phyloP scores from a whole-genome alignment of 2,329 filamentous ascomycete genomes.

The Dactylonectria macrodidyma region DNA sequence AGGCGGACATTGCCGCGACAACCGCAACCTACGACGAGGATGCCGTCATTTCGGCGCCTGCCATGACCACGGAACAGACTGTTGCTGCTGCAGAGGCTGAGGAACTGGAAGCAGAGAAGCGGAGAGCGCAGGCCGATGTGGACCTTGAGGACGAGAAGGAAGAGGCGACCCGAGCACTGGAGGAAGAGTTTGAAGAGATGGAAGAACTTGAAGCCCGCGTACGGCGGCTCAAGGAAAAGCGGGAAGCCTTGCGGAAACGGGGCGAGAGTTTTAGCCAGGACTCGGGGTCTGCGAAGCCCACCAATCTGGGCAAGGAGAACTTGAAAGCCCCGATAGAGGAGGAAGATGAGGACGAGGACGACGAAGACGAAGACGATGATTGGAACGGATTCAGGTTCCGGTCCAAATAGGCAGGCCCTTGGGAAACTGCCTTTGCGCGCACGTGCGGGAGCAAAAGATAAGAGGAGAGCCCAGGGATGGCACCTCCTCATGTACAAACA shows the following conservation, averaged over 20 bases:
- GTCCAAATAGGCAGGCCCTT: conserved; percentile 17
- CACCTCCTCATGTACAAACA: conserved; percentile 42
- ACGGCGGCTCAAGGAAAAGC: conserved; percentile 76
- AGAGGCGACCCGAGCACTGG: conserved; percentile 80
- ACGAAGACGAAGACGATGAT: conserved; percentile 65
- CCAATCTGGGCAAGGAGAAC: conserved; percentile 47
- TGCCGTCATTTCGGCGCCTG: conserved; percentile 78
- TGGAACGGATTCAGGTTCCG: conserved; percentile 73
- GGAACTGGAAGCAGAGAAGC: conserved; percentile 65
- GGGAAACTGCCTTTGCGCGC: conserved; percentile 1
- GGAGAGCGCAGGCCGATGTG: conserved; percentile 69
- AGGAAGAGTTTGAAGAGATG: conserved; percentile 88
- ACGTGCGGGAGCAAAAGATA: conserved; percentile 7
- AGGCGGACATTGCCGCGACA: conserved; percentile 80
- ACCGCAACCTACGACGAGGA: conserved; percentile 57
- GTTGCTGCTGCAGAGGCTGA: conserved; percentile 67
- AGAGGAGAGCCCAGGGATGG: conserved; percentile 18
- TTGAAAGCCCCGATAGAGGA: conserved; percentile 49
- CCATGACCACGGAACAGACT: conserved; percentile 75
- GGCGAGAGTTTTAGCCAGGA: conserved; percentile 49
- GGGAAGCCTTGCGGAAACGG: conserved; percentile 74
- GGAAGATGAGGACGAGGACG: conserved; percentile 60
- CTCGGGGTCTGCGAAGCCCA: conserved; percentile 41
- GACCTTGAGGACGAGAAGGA: conserved; percentile 79
- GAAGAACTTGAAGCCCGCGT: conserved; percentile 82